Conservation (phyloP, 768 basidiomycete genomes). For the Psilocybe subaeruginosa region DNA sequence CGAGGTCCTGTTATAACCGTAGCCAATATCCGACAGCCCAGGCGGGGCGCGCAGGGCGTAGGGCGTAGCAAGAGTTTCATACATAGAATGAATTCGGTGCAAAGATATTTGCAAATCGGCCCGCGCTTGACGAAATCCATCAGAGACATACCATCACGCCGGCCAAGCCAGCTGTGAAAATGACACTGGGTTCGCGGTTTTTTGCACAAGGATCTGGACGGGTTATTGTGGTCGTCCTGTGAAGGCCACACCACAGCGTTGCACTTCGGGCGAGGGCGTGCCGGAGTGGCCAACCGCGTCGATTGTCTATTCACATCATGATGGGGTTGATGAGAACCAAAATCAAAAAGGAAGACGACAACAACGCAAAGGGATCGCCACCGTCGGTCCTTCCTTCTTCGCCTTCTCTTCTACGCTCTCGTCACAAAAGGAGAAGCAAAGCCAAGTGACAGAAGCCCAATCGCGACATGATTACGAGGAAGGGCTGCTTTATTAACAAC, state of each 20-base stretch:
- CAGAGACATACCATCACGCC: neutral
- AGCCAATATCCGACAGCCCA: neutral
- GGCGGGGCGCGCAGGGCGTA: neutral
- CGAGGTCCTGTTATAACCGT: neutral
- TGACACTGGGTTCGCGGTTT: neutral
- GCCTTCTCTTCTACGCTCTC: neutral
- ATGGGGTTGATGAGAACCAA: neutral
- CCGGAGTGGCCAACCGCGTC: neutral
- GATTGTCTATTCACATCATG: neutral
- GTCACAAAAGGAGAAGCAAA: neutral
- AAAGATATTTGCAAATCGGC: neutral
- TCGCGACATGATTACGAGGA: neutral
- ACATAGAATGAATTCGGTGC: neutral
- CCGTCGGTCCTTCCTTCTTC: neutral
- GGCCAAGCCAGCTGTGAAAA: neutral
- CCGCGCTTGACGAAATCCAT: neutral
- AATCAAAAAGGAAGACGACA: neutral
- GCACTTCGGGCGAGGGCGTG: neutral
- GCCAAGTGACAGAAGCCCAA: neutral
- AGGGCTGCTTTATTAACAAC: neutral
- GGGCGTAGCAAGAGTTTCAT: neutral
- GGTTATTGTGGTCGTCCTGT: neutral
- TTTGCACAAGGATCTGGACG: neutral
- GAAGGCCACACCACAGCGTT: too few relatives aligned
- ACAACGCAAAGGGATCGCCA: neutral